phyloP scores from a whole-genome alignment of 176 grass and related monocot genomes.

The Cenchrus americanus region DNA sequence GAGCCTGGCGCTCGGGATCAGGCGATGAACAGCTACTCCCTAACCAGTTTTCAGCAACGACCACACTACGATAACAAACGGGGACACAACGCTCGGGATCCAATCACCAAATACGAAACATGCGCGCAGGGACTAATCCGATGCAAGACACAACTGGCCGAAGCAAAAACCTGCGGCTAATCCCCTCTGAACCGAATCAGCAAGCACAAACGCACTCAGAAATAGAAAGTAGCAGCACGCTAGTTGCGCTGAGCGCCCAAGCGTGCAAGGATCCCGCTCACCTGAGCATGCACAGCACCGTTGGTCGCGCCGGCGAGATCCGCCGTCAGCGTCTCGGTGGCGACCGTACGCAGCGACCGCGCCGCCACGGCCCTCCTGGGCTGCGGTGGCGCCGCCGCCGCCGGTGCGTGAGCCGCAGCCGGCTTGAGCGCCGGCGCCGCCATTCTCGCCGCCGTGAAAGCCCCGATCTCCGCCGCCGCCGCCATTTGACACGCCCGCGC shows the following conservation, averaged over 20 bases:
- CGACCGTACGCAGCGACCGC: slow-evolving; percentile 51
- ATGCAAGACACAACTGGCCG: background rate
- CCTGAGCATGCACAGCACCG: slow-evolving; percentile 54
- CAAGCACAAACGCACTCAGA: background rate
- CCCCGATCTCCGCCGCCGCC: slow-evolving; percentile 71
- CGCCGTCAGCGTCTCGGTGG: slow-evolving; percentile 40
- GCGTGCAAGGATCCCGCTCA: slow-evolving; percentile 12
- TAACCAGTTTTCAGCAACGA: background rate
- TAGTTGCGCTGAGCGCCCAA: background rate
- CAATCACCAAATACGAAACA: background rate
- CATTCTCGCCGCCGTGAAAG: slow-evolving; percentile 42
- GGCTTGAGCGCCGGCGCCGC: slow-evolving; percentile 20
- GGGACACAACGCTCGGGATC: slow-evolving; percentile 14
- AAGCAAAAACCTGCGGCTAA: slow-evolving; percentile 8
- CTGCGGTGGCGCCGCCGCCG: slow-evolving; percentile 22
- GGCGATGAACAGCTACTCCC: background rate
- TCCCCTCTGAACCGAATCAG: background rate
- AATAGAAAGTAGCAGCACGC: background rate
- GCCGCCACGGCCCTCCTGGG: slow-evolving; percentile 50
- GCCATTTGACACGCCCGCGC: slow-evolving; percentile 45
- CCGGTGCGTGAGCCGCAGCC: background rate
- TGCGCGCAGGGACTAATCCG: background rate
- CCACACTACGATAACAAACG: background rate
- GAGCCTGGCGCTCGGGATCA: slow-evolving; percentile 8
- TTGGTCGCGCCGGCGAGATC: slow-evolving; percentile 64